These are phyloP conservation scores for Streptanthus diversifolius DNA, from an alignment of 345 rosid genomes.

Conservation along the genomic window DNA sequence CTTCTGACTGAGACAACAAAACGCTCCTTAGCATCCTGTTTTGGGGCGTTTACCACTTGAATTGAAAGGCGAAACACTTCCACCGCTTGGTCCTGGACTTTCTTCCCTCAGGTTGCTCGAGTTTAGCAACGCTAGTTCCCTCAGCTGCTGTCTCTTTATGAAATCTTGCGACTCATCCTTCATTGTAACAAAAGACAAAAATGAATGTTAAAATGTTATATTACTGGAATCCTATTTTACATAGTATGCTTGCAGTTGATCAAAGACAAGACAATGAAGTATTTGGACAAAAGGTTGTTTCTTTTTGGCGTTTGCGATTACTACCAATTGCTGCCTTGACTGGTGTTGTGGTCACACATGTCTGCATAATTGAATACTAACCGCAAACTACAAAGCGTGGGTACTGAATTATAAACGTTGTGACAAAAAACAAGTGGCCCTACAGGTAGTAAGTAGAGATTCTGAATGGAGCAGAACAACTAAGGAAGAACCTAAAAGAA, in stretches of 20 bases:
- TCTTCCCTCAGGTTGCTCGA: constrained; percentile 94
- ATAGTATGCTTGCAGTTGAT: not conserved
- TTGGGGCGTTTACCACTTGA: constrained; percentile 96
- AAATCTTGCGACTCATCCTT: constrained; percentile 97
- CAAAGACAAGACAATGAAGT: not conserved
- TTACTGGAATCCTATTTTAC: not conserved
- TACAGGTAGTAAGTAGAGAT: constrained; percentile 24
- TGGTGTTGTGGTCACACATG: constrained; percentile 30
- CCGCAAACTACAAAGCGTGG: constrained; percentile 26
- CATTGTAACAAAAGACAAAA: not conserved
- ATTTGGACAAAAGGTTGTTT: not conserved
- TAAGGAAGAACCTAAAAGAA: not conserved
- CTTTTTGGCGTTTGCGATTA: constrained; percentile 22
- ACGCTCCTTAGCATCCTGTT: constrained; percentile 66
- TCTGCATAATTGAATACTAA: constrained; percentile 25
- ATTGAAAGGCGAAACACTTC: constrained; percentile 91
- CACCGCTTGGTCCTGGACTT: constrained; percentile 87
- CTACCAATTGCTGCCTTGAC: constrained; percentile 17
- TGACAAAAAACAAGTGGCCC: constrained; percentile 20
- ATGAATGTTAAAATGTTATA: not conserved
- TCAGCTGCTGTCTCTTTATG: constrained; percentile 95
- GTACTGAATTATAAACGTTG: constrained; percentile 22
- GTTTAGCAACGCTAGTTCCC: constrained; percentile 88
- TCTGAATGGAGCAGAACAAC: constrained; percentile 15
- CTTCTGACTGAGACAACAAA: not conserved